Evolutionary conservation across 2,329 filamentous ascomycete genomes (phyloP).

Genomic region (Fonsecaea erecta): DNA sequence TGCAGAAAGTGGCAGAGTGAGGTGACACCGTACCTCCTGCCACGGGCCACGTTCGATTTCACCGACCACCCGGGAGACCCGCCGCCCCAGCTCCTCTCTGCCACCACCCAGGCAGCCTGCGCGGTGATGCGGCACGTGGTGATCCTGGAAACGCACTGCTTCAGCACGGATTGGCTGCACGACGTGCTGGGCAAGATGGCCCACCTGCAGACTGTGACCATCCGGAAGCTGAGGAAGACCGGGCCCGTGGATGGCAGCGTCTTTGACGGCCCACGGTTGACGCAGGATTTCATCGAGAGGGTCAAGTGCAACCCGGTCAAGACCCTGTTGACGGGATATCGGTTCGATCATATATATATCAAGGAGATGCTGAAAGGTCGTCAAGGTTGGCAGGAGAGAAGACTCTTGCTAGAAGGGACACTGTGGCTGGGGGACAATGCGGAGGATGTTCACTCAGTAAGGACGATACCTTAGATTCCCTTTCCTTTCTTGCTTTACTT

Average conservation of each 20-base stretch:
- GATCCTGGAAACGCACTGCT: constrained; percentile 14
- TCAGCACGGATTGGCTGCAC: constrained; percentile 17
- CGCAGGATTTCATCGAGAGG: constrained; percentile 1
- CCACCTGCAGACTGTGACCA: constrained; percentile 2
- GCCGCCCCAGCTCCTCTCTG: constrained; percentile 3
- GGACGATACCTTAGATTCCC: neutral
- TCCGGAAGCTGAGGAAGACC: constrained; percentile 5
- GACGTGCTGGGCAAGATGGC: constrained; percentile 14
- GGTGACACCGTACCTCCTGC: constrained; percentile 12
- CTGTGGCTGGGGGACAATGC: neutral
- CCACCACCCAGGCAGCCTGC: neutral
- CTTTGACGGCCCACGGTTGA: constrained; percentile 3
- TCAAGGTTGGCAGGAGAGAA: neutral
- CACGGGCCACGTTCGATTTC: constrained; percentile 13
- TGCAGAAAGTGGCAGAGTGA: constrained; percentile 15
- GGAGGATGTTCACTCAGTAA: constrained; percentile 7
- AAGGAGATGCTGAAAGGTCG: constrained; percentile 12
- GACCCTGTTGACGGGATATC: constrained; percentile 13
- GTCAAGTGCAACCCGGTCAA: constrained; percentile 3
- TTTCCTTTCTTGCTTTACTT: too few species aligned
- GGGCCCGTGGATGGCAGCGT: neutral
- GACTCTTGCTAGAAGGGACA: constrained; percentile 2
- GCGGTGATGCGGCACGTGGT: constrained; percentile 10
- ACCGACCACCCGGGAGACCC: constrained; percentile 8
- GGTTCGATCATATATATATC: constrained; percentile 13